Base-by-base conservation (phyloP, 768 basidiomycete species). In the Trametes elegans region DNA sequence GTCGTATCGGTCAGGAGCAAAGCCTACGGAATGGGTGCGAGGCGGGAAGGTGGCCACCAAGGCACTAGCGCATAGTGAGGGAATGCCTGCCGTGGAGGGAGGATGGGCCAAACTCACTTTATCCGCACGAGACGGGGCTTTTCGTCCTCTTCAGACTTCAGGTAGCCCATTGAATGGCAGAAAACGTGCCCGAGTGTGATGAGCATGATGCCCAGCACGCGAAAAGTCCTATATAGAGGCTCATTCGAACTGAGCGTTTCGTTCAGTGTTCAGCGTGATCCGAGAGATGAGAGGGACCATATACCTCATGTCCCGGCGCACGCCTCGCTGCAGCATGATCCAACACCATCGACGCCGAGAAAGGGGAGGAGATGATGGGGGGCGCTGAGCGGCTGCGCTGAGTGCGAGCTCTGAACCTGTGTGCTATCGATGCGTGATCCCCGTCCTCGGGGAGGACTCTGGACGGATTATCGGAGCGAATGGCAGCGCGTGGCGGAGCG, bases 301-400 rank as follows among this genome's bases (percentile, higher is more conserved):
- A 49, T 49, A 38, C 43, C 52, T 44, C 52, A 38, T 39, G 35
- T 41, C 53, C 44, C 34, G 34, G 53, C 44, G 43, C 43, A 45
- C 29, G 44, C 53, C 44, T 54, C 44, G 36, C 29, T 46, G 45
- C 45, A 40, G 35, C 19, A 2, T 23, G 44, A 43, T 34, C 40
- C 23, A 35, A 34, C 43, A 13, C 19, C 34, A 24, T 26, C 41
- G 24, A 43, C 42, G 42, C 51, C 40, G 32, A 34, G 42, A 21
- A 41, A 32, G 42, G 31, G 26, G 51, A 23, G 34, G 31, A 44
- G 42, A 43, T 44, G 35, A 18, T n/a, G 26, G 34, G 40, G 23
- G 36, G 36, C 29, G 53, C 36, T 38, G 35, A 40, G 45, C 44
- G 24, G 18, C 24, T 27, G n/a, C n/a, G n/a, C n/a, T n/a, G n/a